phyloP scores from a whole-genome alignment of 1,139 yeast genomes.

The Suhomyces terraborum region DNA sequence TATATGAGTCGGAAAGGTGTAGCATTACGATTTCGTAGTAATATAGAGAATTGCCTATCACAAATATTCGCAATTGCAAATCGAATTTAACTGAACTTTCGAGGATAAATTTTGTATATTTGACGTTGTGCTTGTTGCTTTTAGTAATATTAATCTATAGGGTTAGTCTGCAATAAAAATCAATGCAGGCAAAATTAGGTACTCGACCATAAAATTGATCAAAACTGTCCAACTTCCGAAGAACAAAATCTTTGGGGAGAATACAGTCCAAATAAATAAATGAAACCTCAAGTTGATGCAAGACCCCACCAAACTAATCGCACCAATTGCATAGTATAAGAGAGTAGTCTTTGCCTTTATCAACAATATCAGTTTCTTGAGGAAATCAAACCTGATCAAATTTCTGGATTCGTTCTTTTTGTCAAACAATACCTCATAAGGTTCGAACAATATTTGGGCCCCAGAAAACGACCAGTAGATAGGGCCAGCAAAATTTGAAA shows the following conservation, averaged over 20 bases:
- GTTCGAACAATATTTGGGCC: slow-evolving; percentile 46
- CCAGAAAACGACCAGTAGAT: slow-evolving; percentile 76
- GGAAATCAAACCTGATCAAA: slow-evolving; percentile 20
- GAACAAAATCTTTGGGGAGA: slow-evolving; percentile 87
- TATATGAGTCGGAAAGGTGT: too few species aligned
- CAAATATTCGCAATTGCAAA: too few species aligned
- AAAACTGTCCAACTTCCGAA: slow-evolving; percentile 74
- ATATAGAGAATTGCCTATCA: too few species aligned
- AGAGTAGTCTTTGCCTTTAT: slow-evolving; percentile 39
- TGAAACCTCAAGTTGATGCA: slow-evolving; percentile 80
- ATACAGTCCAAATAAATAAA: slow-evolving; percentile 95
- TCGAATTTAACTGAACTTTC: too few species aligned
- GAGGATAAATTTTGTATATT: too few species aligned
- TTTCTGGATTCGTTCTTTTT: slow-evolving; percentile 18
- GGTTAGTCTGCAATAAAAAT: slow-evolving; percentile 11
- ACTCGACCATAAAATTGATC: slow-evolving; percentile 49
- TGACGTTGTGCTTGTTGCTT: not conserved
- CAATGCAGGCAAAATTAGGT: slow-evolving; percentile 22
- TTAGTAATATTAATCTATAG: not conserved
- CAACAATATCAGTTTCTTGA: slow-evolving; percentile 37
- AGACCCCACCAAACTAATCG: slow-evolving; percentile 61
- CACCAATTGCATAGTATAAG: slow-evolving; percentile 61
- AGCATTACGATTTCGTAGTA: too few species aligned
- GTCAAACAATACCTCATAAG: slow-evolving; percentile 13
- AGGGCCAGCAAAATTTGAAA: slow-evolving; percentile 84